Evolutionary conservation across 768 basidiomycete genomes (phyloP), one percentile per base, ranked within the genome.

Genomic region (Thelephora ganbajun): DNA sequence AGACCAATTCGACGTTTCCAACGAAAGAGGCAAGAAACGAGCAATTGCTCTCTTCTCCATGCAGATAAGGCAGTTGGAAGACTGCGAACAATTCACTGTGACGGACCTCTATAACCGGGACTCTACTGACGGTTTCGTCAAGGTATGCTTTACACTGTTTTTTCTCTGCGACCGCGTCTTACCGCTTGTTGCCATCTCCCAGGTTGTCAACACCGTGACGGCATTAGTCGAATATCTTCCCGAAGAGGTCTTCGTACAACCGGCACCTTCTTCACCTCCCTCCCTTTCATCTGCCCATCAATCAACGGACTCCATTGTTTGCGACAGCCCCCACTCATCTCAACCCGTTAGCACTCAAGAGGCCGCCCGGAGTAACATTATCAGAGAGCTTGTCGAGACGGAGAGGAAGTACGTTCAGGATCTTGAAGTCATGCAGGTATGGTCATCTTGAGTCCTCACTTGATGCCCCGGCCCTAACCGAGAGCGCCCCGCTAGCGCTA

Each of bases 401-500:
- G 96, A 99, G 63, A 80, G 89, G 55, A 91, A 91, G 66, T 98
- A 90, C 62, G 94, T 98, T 5, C 84, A 89, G 63, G 96, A 98
- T 66, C 70, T 99, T 53, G 92, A 96, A 63, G 80, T 91, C 58
- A 86, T 98, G 74, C 92, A 94, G 77, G 92, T 90, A 26, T 50
- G 47, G 35, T 57, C 43, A 46, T 51, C 6, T 14, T 46, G 13
- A 18, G 43, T 48, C 35, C 30, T 35, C 14, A 26, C 33, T 37
- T n/a, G 12, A 23, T 1, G n/a, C 37, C 33, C 22, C 19, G 16
- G 46, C 14, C 6, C 26, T 42, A 11, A 45, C 50, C 57, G 53
- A 50, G 60, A 49, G 54, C 57, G 39, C 50, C 44, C 50, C 11
- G 35, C 39, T 2, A 96, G 92, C 83, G 86, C 77, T 98, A 97